These are phyloP conservation scores for Polygonum aviculare DNA, from an alignment of 148 eudicot species.

Conservation along the genomic window DNA sequence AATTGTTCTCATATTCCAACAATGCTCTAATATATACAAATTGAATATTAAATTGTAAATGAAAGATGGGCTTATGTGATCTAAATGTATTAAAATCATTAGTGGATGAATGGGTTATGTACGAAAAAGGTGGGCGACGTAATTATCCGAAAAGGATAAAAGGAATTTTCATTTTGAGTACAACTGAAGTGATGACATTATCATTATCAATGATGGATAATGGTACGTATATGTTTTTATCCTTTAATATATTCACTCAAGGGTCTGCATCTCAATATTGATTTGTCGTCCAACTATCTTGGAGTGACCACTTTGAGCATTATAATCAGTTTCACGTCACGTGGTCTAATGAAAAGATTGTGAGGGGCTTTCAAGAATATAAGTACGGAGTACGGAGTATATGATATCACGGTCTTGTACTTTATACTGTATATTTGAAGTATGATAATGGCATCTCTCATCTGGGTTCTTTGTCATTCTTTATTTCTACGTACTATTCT, in stretches of 20 bases:
- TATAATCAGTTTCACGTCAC: not conserved
- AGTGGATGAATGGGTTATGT: not conserved
- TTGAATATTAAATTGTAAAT: too few species aligned
- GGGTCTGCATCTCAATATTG: not conserved
- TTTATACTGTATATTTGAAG: too few species aligned
- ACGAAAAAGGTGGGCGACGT: not conserved
- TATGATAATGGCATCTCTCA: too few species aligned
- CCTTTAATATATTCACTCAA: not conserved
- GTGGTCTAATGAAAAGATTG: not conserved
- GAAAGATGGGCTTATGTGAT: not conserved
- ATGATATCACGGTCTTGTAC: too few species aligned
- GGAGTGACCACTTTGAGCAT: constrained; percentile 6
- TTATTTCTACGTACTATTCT: too few species aligned
- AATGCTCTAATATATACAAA: not conserved
- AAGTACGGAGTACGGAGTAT: not conserved
- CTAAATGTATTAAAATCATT: not conserved
- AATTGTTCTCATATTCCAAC: not conserved
- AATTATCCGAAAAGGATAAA: not conserved
- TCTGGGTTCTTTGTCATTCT: too few species aligned
- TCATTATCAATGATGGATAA: not conserved
- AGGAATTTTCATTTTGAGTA: not conserved
- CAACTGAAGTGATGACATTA: not conserved
- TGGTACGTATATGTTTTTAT: not conserved
- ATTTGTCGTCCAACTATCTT: not conserved
- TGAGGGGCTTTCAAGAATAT: not conserved